A percentile compares a stretch with the other conserved stretches of the same genome.
Conservation (phyloP, 2,329 filamentous ascomycete genomes). For the Dothideomycetes sp. region DNA sequence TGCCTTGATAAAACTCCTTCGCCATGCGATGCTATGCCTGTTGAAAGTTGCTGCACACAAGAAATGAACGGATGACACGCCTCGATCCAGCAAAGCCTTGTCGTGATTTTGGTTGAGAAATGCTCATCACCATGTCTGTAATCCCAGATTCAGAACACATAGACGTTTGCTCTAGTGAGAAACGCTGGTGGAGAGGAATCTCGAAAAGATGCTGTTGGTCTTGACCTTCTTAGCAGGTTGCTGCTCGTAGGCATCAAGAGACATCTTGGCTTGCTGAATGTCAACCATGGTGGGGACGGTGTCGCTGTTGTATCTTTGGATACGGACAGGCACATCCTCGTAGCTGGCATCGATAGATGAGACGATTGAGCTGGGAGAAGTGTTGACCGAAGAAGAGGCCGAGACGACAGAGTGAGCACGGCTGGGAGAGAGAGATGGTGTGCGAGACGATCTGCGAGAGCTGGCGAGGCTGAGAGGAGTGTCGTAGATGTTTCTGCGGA, state of each 20-base stretch:
- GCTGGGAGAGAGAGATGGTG: slow-evolving; percentile 38
- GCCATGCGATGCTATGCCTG: slow-evolving; percentile 13
- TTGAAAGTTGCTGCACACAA: slow-evolving; percentile 12
- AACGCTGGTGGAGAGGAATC: slow-evolving; percentile 27
- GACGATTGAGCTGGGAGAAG: slow-evolving; percentile 25
- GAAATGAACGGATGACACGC: slow-evolving; percentile 2
- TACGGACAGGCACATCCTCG: slow-evolving; percentile 23
- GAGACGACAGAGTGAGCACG: slow-evolving; percentile 30
- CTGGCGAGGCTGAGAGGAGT: slow-evolving; percentile 24
- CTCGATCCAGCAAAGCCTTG: slow-evolving; percentile 14
- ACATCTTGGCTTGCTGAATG: slow-evolving; percentile 23
- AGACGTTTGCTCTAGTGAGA: slow-evolving; percentile 11
- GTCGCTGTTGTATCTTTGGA: slow-evolving; percentile 35
- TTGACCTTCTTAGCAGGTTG: slow-evolving; percentile 29
- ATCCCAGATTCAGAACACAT: neutral
- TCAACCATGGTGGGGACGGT: slow-evolving; percentile 36
- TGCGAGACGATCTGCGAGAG: slow-evolving; percentile 29
- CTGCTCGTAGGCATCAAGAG: slow-evolving; percentile 23
- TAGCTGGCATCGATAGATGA: slow-evolving; percentile 22
- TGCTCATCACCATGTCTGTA: neutral
- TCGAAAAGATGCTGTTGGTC: slow-evolving; percentile 28
- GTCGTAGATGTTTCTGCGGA: slow-evolving; percentile 27
- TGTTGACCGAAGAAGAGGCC: slow-evolving; percentile 26
- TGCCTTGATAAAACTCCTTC: slow-evolving; percentile 9
- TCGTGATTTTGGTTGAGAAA: neutral